Percentiles rank a stretch among this genome's conserved stretches.
These are phyloP conservation scores for Ambrosiella cleistominuta DNA, from an alignment of 2,329 filamentous ascomycete species.

Conservation along the genomic window DNA sequence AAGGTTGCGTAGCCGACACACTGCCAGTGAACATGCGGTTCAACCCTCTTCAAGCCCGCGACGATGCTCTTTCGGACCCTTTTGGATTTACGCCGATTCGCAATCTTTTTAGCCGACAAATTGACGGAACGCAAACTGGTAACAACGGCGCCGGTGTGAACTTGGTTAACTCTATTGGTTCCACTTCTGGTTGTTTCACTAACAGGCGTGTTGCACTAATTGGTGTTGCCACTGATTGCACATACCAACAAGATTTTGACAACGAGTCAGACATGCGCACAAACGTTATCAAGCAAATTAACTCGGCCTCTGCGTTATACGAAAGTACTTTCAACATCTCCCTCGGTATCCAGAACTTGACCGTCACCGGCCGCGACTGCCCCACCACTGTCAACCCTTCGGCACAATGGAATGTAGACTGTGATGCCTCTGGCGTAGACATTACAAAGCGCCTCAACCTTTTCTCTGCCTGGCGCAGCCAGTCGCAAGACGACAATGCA, in stretches of 20 bases:
- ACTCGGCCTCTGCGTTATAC: constrained; percentile 71
- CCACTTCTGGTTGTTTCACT: constrained; percentile 64
- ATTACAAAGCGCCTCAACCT: constrained; percentile 68
- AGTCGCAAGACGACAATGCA: constrained; percentile 60
- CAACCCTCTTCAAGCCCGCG: constrained; percentile 45
- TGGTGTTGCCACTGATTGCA: constrained; percentile 85
- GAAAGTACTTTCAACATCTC: constrained; percentile 91
- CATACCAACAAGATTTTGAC: constrained; percentile 59
- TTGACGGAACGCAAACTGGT: constrained; percentile 49
- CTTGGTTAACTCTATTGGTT: constrained; percentile 60
- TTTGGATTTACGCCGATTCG: constrained; percentile 22
- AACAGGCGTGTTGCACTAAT: constrained; percentile 85
- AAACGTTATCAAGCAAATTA: constrained; percentile 72
- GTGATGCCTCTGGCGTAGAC: constrained; percentile 35
- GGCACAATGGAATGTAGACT: constrained; percentile 72
- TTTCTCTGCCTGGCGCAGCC: constrained; percentile 78
- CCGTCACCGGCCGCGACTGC: constrained; percentile 58
- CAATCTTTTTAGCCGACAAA: constrained; percentile 57
- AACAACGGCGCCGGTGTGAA: constrained; percentile 63
- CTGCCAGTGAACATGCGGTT: constrained; percentile 63
- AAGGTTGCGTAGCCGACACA: constrained; percentile 54
- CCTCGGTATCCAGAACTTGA: constrained; percentile 71
- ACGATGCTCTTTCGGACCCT: constrained; percentile 24
- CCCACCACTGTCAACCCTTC: constrained; percentile 48
- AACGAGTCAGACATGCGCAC: constrained; percentile 40